phyloP scores from a whole-genome alignment of 2,329 filamentous ascomycete genomes.

The Neofusicoccum umdonicola region DNA sequence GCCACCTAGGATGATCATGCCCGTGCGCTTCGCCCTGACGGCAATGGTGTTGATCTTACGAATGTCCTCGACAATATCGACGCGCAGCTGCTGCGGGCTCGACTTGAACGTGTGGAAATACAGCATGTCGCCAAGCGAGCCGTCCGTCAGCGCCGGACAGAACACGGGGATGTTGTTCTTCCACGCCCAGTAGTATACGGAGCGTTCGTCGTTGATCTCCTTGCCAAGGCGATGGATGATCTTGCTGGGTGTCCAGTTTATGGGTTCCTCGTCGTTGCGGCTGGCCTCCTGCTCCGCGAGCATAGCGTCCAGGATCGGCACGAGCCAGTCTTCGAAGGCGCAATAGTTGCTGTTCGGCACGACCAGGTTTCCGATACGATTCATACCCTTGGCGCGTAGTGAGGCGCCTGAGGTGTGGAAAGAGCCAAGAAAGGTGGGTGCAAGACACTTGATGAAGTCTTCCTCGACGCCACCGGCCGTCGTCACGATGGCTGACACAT shows the following conservation, averaged over 20 bases:
- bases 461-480: constrained; percentile 95
- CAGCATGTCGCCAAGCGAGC: constrained; percentile 94
- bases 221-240: constrained; percentile 85
- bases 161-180: constrained; percentile 97
- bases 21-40: constrained; percentile 79
- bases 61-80: constrained; percentile 94
- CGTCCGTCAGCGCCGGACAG: constrained; percentile 92
- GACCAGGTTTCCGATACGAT: constrained; percentile 91
- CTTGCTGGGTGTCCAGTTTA: constrained; percentile 92
- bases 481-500: constrained; percentile 90
- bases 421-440: constrained; percentile 85
- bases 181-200: constrained; percentile 96
- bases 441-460: constrained; percentile 97
- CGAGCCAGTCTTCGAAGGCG: constrained; percentile 94
- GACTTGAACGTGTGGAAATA: constrained; percentile 97
- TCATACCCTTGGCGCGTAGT: constrained; percentile 81
- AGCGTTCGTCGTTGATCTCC: constrained; percentile 89
- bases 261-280: constrained; percentile 62
- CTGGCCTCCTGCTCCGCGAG: constrained; percentile 86
- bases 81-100: constrained; percentile 73
- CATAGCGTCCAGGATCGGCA: constrained; percentile 94
- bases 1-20: constrained; percentile 93
- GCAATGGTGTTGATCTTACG: constrained; percentile 89
- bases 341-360: constrained; percentile 98
- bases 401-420: constrained; percentile 76